Base-by-base conservation (phyloP, 1,284 basidiomycete genomes). In the Amylostereum chailletii region DNA sequence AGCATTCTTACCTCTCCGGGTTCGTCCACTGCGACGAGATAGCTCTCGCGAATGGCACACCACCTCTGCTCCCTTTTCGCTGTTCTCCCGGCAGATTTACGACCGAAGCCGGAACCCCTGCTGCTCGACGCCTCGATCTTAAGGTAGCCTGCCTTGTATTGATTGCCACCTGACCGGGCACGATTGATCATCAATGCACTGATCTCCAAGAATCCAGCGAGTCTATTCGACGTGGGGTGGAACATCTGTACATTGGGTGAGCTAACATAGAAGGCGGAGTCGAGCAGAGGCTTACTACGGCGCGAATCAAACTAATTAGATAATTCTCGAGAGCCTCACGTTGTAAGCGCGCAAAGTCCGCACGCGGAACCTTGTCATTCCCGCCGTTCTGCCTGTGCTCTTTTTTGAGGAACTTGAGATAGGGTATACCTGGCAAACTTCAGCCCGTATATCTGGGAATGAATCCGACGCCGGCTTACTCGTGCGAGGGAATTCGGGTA, bases 31-130 rank as follows among this genome's bases (percentile, higher is more conserved):
- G 87, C 83, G 27, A 95, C 88, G 26, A 98, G 75, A 66, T 94
- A 99, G 59, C 90, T 91, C 58, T 99, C 95, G 27, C 95, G 78
- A 2, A 98, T 83, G 43, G 92, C 83, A 67, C 94, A 97, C 96
- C 96, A 99, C 52, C 87, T 83, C 40, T 82, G 81, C 53, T 84
- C 77, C 56, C 82, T 83, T 56, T 77, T 81, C 49, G 81, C 77
- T 50, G 70, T 76, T 83, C 90, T 88, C 3, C 76, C 69, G 0
- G 79, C 71, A 1, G 76, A 75, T 58, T 81, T 82, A 9, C 83
- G 74, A 4, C 85, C 86, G 53, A 84, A 83, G 0, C 71, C 71
- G 4, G 69, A 67, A 5, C 74, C 72, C 44, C 72, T 71, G 50
- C 65, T 76, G 32, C 71, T 70, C 27, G 69, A 66, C 1, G 72